These are phyloP conservation scores for Metschnikowia kofuensis DNA, from an alignment of 805 yeast species.

Conservation along the genomic window DNA sequence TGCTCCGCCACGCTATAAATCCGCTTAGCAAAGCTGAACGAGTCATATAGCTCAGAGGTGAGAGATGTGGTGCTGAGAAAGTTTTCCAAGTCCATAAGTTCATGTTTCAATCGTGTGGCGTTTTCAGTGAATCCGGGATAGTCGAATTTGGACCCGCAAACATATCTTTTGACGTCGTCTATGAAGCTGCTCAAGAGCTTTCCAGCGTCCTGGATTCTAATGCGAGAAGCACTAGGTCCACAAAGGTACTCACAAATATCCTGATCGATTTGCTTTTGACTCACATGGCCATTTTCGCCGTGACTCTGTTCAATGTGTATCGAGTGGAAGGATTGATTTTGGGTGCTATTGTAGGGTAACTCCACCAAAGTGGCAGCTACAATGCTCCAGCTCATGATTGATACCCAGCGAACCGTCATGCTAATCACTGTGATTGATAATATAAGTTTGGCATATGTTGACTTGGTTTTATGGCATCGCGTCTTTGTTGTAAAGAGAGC, in stretches of 20 bases:
- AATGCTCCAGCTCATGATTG: too few species aligned
- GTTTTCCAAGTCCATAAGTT: not conserved
- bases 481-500: too few species aligned
- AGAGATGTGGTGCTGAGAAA: not conserved
- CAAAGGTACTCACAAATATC: not conserved
- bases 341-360: too few species aligned
- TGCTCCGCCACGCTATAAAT: not conserved
- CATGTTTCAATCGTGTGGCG: not conserved
- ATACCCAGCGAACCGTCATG: too few species aligned
- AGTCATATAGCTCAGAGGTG: not conserved
- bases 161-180: not conserved
- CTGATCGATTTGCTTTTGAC: not conserved
- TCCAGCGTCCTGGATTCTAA: not conserved
- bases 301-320: not conserved
- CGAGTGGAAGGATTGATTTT: too few species aligned
- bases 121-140: not conserved
- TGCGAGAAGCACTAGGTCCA: not conserved
- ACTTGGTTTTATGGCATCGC: too few species aligned
- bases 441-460: too few species aligned
- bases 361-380: too few species aligned
- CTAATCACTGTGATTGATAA: too few species aligned
- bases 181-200: not conserved
- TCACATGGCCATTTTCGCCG: not conserved
- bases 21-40: not conserved
- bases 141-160: not conserved